phyloP scores from a whole-genome alignment of 768 basidiomycete genomes.

The Mycena olivaceomarginata region DNA sequence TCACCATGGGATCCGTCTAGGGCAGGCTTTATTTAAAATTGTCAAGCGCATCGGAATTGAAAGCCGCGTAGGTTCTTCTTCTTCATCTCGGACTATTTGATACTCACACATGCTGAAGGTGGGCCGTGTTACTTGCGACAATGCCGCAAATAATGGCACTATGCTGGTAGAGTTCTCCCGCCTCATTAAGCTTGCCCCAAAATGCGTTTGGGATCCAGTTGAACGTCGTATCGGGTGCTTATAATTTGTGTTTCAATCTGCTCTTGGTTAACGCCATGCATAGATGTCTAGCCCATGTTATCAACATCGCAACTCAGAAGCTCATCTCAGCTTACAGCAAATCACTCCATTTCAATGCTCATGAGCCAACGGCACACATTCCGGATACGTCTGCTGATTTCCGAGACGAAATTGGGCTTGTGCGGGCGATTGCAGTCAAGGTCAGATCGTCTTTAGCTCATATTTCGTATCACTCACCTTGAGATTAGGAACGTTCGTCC shows the following conservation, averaged over 20 bases:
- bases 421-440: neutral
- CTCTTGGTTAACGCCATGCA: neutral
- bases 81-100: neutral
- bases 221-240: neutral
- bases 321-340: neutral
- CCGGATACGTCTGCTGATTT: neutral
- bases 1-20: slow-evolving; percentile 58
- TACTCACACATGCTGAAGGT: neutral
- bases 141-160: slow-evolving; percentile 4
- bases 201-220: neutral
- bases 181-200: neutral
- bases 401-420: neutral
- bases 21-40: slow-evolving; percentile 57
- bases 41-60: slow-evolving; percentile 49
- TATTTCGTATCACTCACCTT: too few species aligned
- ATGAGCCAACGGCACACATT: neutral
- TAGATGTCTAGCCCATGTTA: neutral
- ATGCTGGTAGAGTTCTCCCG: slow-evolving; percentile 14
- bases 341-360: neutral
- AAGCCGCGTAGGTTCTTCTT: slow-evolving; percentile 49
- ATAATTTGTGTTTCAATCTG: neutral
- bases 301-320: neutral
- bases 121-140: slow-evolving; percentile 1
- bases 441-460: neutral
- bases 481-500: too few species aligned